phyloP scores from a whole-genome alignment of 129 eudicot species.

The Helichrysum umbraculigerum region DNA sequence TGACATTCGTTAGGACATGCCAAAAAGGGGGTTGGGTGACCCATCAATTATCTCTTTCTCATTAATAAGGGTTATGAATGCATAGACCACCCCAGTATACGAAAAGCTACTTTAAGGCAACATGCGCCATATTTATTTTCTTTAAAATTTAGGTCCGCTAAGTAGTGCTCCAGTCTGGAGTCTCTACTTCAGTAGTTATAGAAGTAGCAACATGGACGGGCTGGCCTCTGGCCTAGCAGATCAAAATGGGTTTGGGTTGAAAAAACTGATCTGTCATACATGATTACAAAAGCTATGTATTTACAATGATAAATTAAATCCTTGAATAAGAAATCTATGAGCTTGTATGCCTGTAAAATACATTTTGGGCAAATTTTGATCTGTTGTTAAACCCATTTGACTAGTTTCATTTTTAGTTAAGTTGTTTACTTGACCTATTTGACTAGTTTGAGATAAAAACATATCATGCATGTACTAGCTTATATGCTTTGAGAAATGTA shows the following conservation, averaged over 20 bases:
- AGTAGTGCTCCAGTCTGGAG: background rate
- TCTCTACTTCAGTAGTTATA: background rate
- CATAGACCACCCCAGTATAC: background rate
- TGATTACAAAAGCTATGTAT: background rate
- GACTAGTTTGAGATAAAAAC: background rate
- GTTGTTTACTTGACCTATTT: background rate
- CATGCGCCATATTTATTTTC: background rate
- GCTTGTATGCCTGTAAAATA: constrained; percentile 1
- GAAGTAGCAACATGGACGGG: background rate
- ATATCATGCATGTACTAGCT: constrained; percentile 4
- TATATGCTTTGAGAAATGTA: background rate
- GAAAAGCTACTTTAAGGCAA: background rate
- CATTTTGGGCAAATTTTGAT: background rate
- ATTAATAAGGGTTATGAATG: background rate
- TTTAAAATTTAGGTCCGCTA: too few species aligned
- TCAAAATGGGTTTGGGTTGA: background rate
- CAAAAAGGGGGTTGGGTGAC: background rate
- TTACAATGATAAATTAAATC: background rate
- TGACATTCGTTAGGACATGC: background rate
- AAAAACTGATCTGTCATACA: background rate
- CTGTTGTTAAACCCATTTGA: background rate
- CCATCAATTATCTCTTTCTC: background rate
- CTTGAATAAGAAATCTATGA: background rate
- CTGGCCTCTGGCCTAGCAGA: background rate
- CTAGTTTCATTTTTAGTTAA: background rate